Evolutionary conservation across 2,329 filamentous ascomycete species (phyloP).

Genomic region (Neopestalotiopsis rosae): DNA sequence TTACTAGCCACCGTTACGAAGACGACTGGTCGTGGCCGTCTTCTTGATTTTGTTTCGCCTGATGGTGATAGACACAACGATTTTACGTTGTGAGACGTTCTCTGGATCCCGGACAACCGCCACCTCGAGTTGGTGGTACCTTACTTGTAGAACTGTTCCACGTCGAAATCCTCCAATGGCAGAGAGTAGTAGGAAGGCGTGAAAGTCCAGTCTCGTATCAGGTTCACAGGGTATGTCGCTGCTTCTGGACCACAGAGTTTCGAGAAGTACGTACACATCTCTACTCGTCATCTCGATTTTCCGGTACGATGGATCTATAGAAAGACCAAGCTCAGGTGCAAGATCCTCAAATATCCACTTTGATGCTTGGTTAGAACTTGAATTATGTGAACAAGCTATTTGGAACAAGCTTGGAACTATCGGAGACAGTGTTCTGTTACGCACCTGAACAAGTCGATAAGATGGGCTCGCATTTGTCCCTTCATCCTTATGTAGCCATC

Average conservation of each 20-base stretch:
- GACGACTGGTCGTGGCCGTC: background rate
- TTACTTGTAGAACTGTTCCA: background rate
- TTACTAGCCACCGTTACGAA: background rate
- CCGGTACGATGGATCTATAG: background rate
- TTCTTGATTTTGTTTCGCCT: slow-evolving; percentile 2
- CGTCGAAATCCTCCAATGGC: slow-evolving; percentile 4
- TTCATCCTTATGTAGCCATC: background rate
- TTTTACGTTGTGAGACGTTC: background rate
- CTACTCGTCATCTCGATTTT: slow-evolving; percentile 4
- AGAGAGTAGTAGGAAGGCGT: background rate
- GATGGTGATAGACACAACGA: background rate
- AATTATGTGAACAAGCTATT: background rate
- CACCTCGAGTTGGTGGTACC: background rate
- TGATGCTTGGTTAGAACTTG: background rate
- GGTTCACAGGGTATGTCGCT: background rate
- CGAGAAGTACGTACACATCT: background rate
- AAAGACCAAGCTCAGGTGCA: background rate
- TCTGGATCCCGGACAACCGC: background rate
- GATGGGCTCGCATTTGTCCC: background rate
- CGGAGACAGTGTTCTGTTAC: too few relatives aligned
- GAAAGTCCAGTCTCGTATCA: background rate
- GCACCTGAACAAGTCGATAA: background rate
- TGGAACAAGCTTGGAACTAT: too few relatives aligned
- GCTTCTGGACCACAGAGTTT: background rate
- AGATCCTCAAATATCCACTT: background rate